Evolutionary conservation across 306 rosid genomes (phyloP).

Genomic region (Fragaria iinumae): DNA sequence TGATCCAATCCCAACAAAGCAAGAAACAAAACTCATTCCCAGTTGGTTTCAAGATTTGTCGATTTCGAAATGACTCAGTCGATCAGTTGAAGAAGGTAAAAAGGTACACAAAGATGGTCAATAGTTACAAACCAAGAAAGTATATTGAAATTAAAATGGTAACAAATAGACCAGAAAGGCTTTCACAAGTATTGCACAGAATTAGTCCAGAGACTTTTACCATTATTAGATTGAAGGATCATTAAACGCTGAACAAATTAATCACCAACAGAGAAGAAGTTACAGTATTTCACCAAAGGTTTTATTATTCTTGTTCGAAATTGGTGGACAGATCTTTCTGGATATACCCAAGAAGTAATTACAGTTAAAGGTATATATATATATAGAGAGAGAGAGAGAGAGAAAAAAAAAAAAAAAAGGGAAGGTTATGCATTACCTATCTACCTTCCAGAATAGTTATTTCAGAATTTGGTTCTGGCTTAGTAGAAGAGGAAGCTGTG

Average conservation of each 20-base stretch:
- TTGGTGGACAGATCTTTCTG: not conserved
- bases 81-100: not conserved
- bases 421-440: conserved; percentile 1
- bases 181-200: not conserved
- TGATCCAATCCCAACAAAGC: not conserved
- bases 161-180: not conserved
- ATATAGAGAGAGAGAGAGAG: too few relatives aligned
- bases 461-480: conserved; percentile 22
- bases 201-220: not conserved
- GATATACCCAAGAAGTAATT: not conserved
- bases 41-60: not conserved
- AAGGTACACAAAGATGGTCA: not conserved
- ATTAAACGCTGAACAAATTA: not conserved
- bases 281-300: not conserved
- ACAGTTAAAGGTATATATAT: not conserved
- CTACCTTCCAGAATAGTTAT: conserved; percentile 33
- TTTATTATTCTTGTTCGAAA: not conserved
- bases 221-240: not conserved
- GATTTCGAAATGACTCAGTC: not conserved
- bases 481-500: conserved; percentile 38
- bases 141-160: not conserved
- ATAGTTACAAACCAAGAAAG: not conserved
- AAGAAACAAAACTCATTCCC: not conserved
- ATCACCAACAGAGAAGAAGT: not conserved
- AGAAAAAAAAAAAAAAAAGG: fast-evolving